Evolutionary conservation across 192 early-diverging fungal species (phyloP), one percentile per base, ranked within the genome.

Genomic region (Coemansia erecta): DNA sequence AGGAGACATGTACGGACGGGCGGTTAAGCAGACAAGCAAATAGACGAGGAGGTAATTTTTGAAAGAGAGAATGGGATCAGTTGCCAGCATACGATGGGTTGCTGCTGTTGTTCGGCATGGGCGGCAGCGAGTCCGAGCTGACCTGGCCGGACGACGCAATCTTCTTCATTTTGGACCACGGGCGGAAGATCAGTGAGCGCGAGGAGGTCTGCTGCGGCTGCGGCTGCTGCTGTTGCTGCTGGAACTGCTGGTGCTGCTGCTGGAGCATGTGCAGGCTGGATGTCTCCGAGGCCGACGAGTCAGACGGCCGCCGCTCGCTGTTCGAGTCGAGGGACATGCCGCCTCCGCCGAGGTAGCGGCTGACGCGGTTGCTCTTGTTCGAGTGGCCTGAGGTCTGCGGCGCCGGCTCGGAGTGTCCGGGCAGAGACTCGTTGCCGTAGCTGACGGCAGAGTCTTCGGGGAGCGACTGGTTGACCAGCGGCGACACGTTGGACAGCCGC

Each of bases 141-240:
- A 72, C 70, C 19, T 72, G 69, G 62, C 39, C 68, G 6, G 64
- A 72, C 8, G 75, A 78, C 0, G 76, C 61, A 3, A 73, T 72
- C 49, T 79, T 79, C 24, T 79, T 79, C 62, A 79, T 68, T 53
- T 73, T 79, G n/a, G 70, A 64, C 76, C 76, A 79, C 3, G 76
- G 76, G 4, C 70, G 58, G 43, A 79, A 79, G 21, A 73, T 67
- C 23, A 66, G 46, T 28, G 76, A 69, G 35, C 76, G 70, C 17
- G 76, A 48, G 3, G 68, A 71, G 1, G 50, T 47, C 35, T 60
- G 68, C 14, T 53, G 66, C 39, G 59, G 62, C 14, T 44, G 61
- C 31, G 59, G 65, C 17, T 64, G 67, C 15, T 64, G 61, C 23
- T 65, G 57, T 33, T 59, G 57, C 8, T 58, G 64, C 23, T 54